phyloP scores from a whole-genome alignment of 1,284 basidiomycete genomes.

The Heterobasidion occidentale region DNA sequence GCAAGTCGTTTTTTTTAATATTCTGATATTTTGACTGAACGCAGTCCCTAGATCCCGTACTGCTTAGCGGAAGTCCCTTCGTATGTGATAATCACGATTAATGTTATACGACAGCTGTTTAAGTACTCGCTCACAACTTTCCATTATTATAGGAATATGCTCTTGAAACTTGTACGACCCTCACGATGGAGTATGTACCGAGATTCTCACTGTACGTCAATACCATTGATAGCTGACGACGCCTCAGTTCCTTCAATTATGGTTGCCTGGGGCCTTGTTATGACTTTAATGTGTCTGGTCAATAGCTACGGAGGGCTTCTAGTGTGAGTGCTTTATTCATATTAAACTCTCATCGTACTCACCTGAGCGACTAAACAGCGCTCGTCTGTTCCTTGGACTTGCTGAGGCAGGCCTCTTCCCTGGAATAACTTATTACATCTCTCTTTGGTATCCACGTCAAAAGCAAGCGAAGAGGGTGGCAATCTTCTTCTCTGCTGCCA shows the following conservation, averaged over 20 bases:
- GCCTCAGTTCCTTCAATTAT: conserved; percentile 17
- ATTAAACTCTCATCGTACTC: conserved; percentile 1
- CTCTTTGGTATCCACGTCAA: conserved; percentile 43
- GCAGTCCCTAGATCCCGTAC: conserved; percentile 10
- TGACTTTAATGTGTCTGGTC: conserved; percentile 30
- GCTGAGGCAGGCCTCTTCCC: conserved; percentile 49
- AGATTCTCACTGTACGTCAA: neutral
- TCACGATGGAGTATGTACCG: conserved; percentile 11
- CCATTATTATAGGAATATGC: conserved; percentile 10
- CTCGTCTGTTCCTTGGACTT: conserved; percentile 42
- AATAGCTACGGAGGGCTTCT: conserved; percentile 24
- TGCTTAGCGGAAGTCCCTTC: conserved; percentile 12
- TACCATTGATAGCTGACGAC: neutral
- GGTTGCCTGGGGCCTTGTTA: conserved; percentile 24
- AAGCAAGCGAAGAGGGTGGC: conserved; percentile 45
- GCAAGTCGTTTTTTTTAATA: conserved; percentile 2
- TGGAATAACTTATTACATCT: conserved; percentile 46
- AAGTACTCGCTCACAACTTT: no score
- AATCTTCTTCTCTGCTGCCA: conserved; percentile 53
- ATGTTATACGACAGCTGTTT: neutral
- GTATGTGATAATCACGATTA: conserved; percentile 1
- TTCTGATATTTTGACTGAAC: neutral
- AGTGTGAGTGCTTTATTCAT: conserved; percentile 10
- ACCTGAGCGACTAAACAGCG: conserved; percentile 18
- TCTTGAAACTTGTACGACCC: conserved; percentile 11